Evolutionary conservation across 2,329 filamentous ascomycete species (phyloP).

Genomic region (Nigrospora sphaerica): DNA sequence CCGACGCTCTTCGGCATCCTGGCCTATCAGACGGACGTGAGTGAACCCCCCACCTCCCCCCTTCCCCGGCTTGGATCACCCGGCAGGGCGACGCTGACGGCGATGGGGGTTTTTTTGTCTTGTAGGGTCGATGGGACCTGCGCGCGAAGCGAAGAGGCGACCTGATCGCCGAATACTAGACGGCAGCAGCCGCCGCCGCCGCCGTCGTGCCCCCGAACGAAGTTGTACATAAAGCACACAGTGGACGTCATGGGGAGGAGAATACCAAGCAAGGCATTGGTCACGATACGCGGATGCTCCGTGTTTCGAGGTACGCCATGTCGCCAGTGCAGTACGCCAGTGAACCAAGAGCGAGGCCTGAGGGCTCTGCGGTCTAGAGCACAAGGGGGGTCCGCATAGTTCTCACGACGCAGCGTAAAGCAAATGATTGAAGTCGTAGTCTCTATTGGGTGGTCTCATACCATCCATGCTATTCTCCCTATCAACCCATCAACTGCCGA

Average conservation of each 20-base stretch:
- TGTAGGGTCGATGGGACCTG: conserved; percentile 77
- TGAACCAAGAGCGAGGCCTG: neutral
- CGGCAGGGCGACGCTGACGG: neutral
- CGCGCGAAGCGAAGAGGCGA: conserved; percentile 86
- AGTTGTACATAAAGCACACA: no score
- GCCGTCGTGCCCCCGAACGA: no score
- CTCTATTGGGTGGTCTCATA: no score
- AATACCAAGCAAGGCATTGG: no score
- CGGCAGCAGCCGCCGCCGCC: neutral
- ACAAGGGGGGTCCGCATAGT: no score
- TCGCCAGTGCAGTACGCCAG: no score
- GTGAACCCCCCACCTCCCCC: conserved; percentile 27
- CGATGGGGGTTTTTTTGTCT: neutral
- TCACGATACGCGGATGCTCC: no score
- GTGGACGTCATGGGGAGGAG: no score
- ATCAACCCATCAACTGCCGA: conserved; percentile 85
- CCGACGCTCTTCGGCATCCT: conserved; percentile 64
- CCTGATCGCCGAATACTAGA: conserved; percentile 69
- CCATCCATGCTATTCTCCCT: neutral
- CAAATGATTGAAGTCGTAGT: no score
- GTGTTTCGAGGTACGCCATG: no score
- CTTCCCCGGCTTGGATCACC: neutral
- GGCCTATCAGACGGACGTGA: conserved; percentile 79
- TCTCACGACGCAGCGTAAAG: no score
- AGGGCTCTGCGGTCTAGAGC: neutral